Conservation (phyloP, 1,139 yeast genomes). For the Pichia sp. region DNA sequence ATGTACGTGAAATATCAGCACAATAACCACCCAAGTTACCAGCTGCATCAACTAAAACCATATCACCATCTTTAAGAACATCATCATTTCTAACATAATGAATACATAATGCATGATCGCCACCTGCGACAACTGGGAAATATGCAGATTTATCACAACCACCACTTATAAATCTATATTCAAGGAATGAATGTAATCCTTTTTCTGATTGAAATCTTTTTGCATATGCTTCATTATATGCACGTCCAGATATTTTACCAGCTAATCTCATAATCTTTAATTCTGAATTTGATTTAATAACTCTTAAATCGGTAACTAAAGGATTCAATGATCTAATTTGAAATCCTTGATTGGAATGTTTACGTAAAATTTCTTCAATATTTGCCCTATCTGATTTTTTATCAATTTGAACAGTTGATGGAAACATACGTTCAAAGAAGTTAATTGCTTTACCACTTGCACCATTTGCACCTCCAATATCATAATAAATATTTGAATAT, state of each 20-base stretch:
- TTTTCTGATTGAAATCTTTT: constrained; percentile 61
- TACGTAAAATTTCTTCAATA: constrained; percentile 24
- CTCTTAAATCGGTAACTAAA: constrained; percentile 52
- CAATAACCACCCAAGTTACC: constrained; percentile 93
- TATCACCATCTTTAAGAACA: constrained; percentile 61
- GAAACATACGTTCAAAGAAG: constrained; percentile 14
- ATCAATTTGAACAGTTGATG: constrained; percentile 3
- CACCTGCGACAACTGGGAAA: constrained; percentile 95
- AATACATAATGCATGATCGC: constrained; percentile 76
- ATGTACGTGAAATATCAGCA: constrained; percentile 91
- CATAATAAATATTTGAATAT: constrained; percentile 47
- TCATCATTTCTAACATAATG: constrained; percentile 91
- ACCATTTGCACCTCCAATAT: constrained; percentile 25
- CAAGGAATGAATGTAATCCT: constrained; percentile 73
- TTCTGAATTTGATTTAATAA: constrained; percentile 71
- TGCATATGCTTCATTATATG: constrained; percentile 77
- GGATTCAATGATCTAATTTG: constrained; percentile 39
- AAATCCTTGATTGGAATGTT: constrained; percentile 14
- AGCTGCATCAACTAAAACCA: constrained; percentile 93
- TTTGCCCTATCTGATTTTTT: constrained; percentile 13
- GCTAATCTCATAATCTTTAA: constrained; percentile 74
- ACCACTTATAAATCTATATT: constrained; percentile 72
- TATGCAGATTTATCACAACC: constrained; percentile 92
- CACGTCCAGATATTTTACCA: constrained; percentile 74
- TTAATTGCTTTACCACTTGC: constrained; percentile 10